Base-by-base conservation (phyloP, 495 filamentous ascomycete genomes). In the Podospora conica region DNA sequence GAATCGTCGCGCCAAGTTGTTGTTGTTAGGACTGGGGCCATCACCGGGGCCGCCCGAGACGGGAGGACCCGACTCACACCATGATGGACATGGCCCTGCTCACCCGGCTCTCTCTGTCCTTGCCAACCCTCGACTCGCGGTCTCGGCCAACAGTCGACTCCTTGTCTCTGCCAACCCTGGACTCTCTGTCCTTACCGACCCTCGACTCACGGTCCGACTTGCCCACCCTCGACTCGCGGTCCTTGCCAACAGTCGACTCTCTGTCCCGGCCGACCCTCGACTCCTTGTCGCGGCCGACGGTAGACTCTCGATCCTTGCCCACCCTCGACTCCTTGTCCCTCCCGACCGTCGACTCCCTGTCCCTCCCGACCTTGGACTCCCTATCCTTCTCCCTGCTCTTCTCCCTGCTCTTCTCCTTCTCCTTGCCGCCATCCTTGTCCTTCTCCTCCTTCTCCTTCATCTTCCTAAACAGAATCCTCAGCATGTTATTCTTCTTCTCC, bases 391-490 rank as follows among this genome's bases (percentile, higher is more conserved):
- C 40, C 33, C 18, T 48, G 31, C 12, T 18, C 31, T 40, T 40
- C 11, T 40, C 31, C 33, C 18, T 40, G 40, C 40, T 48, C 40
- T 48, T 48, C 40, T 48, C 40, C 40, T 48, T 48, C 6, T 55
- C 9, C 28, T 64, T 23, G 15, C 40, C 40, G 8, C 6, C 18
- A 11, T 67, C 59, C 55, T 63, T 66, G 22, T 60, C 64, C 67
- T 69, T 65, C 9, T 77, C 74, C 23, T 78, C 74, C 61, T 76
- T 76, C 29, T 83, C 79, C 74, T 79, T 79, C 74, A 69, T 80
- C 73, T 77, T 79, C 70, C 79, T 80, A 63, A 88, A 86, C 62
- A 88, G 59, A 22, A 73, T 54, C 65, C 80, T 80, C 6, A 79
- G 76, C 77, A 84, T 82, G 72, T 81, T 85, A 55, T 77, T 76